Base-by-base conservation (phyloP, 2,329 filamentous ascomycete genomes). In the Botrytis cinerea region DNA sequence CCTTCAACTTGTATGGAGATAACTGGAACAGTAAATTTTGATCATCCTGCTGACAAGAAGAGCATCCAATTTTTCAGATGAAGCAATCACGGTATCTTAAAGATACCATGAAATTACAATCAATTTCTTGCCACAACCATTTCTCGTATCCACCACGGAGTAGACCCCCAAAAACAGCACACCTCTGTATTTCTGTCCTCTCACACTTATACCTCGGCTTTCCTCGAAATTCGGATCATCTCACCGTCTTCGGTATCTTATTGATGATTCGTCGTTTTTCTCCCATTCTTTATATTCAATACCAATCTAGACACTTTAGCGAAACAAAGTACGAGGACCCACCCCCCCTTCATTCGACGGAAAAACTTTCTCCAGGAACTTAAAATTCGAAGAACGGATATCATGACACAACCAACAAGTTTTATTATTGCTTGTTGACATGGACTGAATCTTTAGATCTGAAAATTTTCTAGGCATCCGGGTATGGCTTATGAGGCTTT, bases 301-400 rank as follows among this genome's bases (percentile, higher is more conserved):
- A 48, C 45, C 35, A 68, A 69, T 32, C 66, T 57, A 69, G 35
- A 57, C 48, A 45, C 48, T 43, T 57, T 69, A 69, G 66, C 48
- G 38, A 69, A 69, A 43, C 64, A 57, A 28, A 68, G 63, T 40
- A 43, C 46, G 2, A 57, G 46, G 64, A 68, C 25, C 64, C 64
- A 68, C 48, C 10, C 2, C 48, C 35, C n/a, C n/a, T 28, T 54
- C 25, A 68, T 57, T 68, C 48, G 66, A 69, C 48, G 51, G 66
- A 43, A 69, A 69, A 57, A 43, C 35, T 43, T 43, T 69, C 48
- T 69, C 66, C 48, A 45, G 38, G n/a, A 43, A 43, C 4, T 43
- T 43, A 22, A 18, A 57, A 43, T n/a, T 28, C n/a, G 48, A 38
- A 25, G 40, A 57, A 28, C 12, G 32, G 43, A 40, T 25, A 57